Evolutionary conservation across 768 basidiomycete species (phyloP), one percentile per base, ranked within the genome.

Genomic region (Lanmaoa pseudosensibilis): DNA sequence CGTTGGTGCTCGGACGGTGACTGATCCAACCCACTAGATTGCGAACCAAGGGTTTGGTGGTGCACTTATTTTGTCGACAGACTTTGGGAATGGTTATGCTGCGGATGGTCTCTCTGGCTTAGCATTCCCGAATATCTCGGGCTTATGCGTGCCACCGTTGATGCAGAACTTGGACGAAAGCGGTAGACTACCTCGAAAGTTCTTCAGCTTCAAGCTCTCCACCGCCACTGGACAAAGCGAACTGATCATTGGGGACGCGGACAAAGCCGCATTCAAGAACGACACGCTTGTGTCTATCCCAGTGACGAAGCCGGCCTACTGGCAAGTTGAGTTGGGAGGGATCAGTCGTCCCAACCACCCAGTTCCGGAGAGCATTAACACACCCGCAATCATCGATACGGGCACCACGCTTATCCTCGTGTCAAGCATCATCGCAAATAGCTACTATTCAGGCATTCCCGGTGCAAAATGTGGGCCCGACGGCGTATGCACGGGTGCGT

Each of bases 161-260:
- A 76, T 81, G 62, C 70, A 80, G 40, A 75, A 72, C 23, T 72
- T 83, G 36, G 71, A 78, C 41, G 59, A 69, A 23, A 61, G 69
- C n/a, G 52, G 72, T 21, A 25, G 47, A 23, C 48, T 64, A 6
- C 48, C 58, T 25, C 18, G 30, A 25, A 38, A 25, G 3, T 65
- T 70, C 54, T 80, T 84, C 63, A 72, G 77, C 30, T 80, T 85
- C 69, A 79, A 77, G 69, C 65, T 84, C 16, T 69, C 74, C 33
- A 55, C 64, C 3, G 51, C 46, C 11, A n/a, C 45, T 33, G 62
- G 56, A 34, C 19, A 40, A 38, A 68, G 68, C 48, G 48, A 59
- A 25, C 6, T 67, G 54, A 50, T 25, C 13, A 39, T 69, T 13
- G 68, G 68, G 11, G 74, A 72, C 9, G 73, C 75, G 16, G 75